phyloP scores from a whole-genome alignment of 106 monocot species.

The Agapanthus africanus region DNA sequence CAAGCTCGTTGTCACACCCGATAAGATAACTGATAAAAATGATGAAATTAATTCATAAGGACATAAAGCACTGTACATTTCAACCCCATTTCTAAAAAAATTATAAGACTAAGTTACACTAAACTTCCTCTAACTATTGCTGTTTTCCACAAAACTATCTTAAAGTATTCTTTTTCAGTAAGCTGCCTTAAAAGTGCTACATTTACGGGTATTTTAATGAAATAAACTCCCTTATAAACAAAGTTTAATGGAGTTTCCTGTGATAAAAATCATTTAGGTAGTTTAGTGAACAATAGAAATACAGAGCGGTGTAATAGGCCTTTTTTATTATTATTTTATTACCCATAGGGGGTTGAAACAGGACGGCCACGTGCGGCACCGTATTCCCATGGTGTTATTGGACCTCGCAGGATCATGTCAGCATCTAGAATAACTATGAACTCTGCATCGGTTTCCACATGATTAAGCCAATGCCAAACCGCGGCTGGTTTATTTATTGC shows the following conservation, averaged over 20 bases:
- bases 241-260: too few relatives aligned
- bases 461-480: conserved; percentile 96
- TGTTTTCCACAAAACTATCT: too few relatives aligned
- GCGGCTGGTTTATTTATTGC: conserved; percentile 98
- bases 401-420: conserved; percentile 95
- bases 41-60: not conserved
- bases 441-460: conserved; percentile 82
- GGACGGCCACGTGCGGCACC: conserved; percentile 78
- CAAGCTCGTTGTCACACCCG: conserved; percentile 93
- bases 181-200: too few relatives aligned
- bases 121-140: too few relatives aligned
- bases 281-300: too few relatives aligned
- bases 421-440: conserved; percentile 95
- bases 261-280: too few relatives aligned
- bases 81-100: not conserved
- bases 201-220: too few relatives aligned
- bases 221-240: too few relatives aligned
- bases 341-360: conserved; percentile 98
- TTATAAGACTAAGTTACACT: not conserved
- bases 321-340: conserved; percentile 20
- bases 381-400: conserved; percentile 98
- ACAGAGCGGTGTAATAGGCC: too few relatives aligned
- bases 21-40: conserved; percentile 67
- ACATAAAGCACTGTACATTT: not conserved
- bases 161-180: too few relatives aligned